phyloP scores from a whole-genome alignment of 2,329 filamentous ascomycete genomes.

The Paradendryphiella salina region DNA sequence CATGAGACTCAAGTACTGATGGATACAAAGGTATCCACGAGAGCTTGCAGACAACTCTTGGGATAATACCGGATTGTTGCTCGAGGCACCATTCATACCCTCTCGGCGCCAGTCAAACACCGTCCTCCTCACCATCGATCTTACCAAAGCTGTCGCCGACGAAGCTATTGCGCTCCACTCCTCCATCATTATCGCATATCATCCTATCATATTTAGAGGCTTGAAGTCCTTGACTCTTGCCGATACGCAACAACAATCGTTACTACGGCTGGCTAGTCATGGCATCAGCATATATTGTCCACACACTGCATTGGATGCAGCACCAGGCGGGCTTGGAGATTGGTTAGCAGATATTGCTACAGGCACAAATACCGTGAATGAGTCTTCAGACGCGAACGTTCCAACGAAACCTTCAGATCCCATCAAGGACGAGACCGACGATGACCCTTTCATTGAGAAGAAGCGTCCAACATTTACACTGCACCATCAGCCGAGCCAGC shows the following conservation, averaged over 20 bases:
- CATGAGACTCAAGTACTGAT: constrained; percentile 8
- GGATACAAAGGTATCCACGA: constrained; percentile 73
- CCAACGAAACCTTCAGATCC: constrained; percentile 11
- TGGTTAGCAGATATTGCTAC: constrained; percentile 90
- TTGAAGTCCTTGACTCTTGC: constrained; percentile 84
- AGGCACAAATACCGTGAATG: constrained; percentile 50
- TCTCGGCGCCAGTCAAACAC: constrained; percentile 63
- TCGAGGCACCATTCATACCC: constrained; percentile 68
- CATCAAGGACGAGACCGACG: constrained; percentile 18
- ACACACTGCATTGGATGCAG: constrained; percentile 91
- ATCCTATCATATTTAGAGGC: constrained; percentile 94
- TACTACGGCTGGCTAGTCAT: constrained; percentile 78
- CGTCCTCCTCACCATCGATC: constrained; percentile 82
- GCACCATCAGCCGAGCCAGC: constrained; percentile 55
- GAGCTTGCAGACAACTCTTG: constrained; percentile 85
- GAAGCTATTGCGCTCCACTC: constrained; percentile 80
- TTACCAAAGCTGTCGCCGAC: constrained; percentile 84
- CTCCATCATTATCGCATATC: constrained; percentile 86
- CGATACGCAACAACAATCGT: constrained; percentile 83
- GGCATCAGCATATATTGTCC: constrained; percentile 96
- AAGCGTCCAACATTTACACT: constrained; percentile 51
- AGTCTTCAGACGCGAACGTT: constrained; percentile 5
- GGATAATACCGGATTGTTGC: constrained; percentile 89
- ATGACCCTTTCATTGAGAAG: constrained; percentile 45
- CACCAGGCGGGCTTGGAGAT: constrained; percentile 81